These are phyloP conservation scores for Mycena capillaripes DNA, from an alignment of 768 basidiomycete species.

Conservation along the genomic window DNA sequence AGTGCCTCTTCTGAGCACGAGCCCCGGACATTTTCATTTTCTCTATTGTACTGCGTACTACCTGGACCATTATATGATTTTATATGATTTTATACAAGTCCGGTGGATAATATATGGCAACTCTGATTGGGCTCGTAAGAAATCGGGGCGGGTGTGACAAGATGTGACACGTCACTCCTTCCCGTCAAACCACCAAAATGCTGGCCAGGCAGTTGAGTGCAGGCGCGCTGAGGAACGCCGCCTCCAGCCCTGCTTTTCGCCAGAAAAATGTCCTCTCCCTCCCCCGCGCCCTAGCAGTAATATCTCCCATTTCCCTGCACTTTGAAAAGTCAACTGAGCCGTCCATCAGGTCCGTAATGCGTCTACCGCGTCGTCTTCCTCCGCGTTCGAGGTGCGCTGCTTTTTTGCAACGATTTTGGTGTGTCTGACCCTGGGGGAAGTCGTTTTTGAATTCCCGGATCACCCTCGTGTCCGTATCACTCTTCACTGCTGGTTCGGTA, in stretches of 20 bases:
- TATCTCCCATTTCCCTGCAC: constrained; percentile 39
- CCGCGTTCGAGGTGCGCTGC: constrained; percentile 74
- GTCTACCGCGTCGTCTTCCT: constrained; percentile 67
- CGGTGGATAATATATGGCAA: not conserved
- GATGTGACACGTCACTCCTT: constrained; percentile 46
- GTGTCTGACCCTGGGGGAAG: constrained; percentile 50
- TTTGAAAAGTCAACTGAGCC: constrained; percentile 33
- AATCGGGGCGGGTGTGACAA: not conserved
- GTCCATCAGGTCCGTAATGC: constrained; percentile 75
- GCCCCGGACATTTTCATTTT: constrained; percentile 15
- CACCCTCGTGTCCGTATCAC: constrained; percentile 80
- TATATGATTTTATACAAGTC: not conserved
- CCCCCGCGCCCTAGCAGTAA: constrained; percentile 65
- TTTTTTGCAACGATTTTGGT: not conserved
- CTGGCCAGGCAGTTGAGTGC: constrained; percentile 81
- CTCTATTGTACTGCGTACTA: constrained; percentile 12
- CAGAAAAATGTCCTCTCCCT: constrained; percentile 53
- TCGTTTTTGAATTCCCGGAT: constrained; percentile 78
- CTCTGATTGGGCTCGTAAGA: not conserved
- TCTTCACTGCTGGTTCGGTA: constrained; percentile 88
- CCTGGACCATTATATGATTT: not conserved
- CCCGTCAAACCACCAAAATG: constrained; percentile 68
- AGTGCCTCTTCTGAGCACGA: constrained; percentile 70
- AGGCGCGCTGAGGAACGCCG: constrained; percentile 75
- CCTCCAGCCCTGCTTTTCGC: constrained; percentile 63